Evolutionary conservation across 2,329 filamentous ascomycete genomes (phyloP), one percentile per base, ranked within the genome.

Genomic region (Ophiostoma piceae): DNA sequence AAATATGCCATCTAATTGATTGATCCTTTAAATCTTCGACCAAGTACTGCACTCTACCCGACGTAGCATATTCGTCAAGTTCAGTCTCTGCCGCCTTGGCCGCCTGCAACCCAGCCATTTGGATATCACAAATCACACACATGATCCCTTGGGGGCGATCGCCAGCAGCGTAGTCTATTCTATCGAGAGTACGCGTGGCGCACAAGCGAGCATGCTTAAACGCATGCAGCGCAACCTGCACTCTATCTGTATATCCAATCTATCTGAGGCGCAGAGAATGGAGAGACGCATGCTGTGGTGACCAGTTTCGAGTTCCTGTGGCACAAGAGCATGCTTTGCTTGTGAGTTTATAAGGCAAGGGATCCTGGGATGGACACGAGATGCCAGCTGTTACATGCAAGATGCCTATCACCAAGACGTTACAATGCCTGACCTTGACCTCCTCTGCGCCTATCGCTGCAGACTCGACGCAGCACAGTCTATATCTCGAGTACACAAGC

Each of bases 41-140:
- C 26, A 29, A 1, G 26, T 29, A 29, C 26, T 29, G 26, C 26
- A 29, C 1, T 29, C 26, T 2, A 29, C 26, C 26, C 26, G 26
- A 29, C 26, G 26, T 29, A 29, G 26, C 26, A 29, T 29, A 29
- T 1, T 29, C 26, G 26, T 29, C 26, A 29, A 29, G 26, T 1
- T 29, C 26, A 29, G 26, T 29, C 26, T 29, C 26, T 29, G 19
- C 43, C 43, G 3, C 43, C 43, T 47, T 16, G 19, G 19, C 16
- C 43, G 19, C 19, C 19, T 32, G 9, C 41, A 22, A 43, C 19
- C 66, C 35, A 26, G 12, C 3, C 32, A 37, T 26, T 7, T 64
- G 57, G 62, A 66, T 67, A 66, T 68, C 67, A 66, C 39, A 68
- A 68, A 51, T 29, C 66, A 65, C 4, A 68, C 67, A 67, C 5